Base-by-base conservation (phyloP, 495 filamentous ascomycete species). In the Aspergillus egyptiacus region DNA sequence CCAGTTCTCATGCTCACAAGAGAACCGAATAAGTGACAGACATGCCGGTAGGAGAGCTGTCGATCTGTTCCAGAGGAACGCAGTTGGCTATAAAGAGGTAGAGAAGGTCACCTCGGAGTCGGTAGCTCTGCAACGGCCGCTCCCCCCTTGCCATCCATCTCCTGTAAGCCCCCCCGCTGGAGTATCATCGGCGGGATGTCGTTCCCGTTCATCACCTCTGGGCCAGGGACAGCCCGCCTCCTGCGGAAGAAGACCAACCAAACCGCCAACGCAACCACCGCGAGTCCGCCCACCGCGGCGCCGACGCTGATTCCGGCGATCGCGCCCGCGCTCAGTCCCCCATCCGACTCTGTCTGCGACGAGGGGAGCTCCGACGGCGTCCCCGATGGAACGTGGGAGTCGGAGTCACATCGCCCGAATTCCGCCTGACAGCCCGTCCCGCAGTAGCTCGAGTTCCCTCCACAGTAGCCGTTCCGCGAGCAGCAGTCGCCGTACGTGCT, bases 291-390 rank as follows among this genome's bases (percentile, higher is more conserved):
- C 0, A 39, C 41, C 9, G 33, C 40, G 13, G 49, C 41, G 13
- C 41, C 49, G 5, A 52, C 40, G 10, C 33, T 23, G 24, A 52
- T 52, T 4, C 49, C 49, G 13, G 49, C 49, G 7, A 52, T 52
- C 2, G 49, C 49, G 5, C 49, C 40, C 13, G 7, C 40, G n/a
- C 49, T 39, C 23, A 52, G 27, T 1, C 40, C 40, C 1, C 22
- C 38, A 9, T 6, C 20, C n/a, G n/a, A n/a, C n/a, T n/a, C n/a
- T n/a, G n/a, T n/a, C n/a, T n/a, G n/a, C n/a, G n/a, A n/a, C n/a
- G n/a, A n/a, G n/a, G n/a, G n/a, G n/a, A n/a, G n/a, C n/a, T n/a
- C n/a, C n/a, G n/a, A n/a, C n/a, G n/a, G n/a, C n/a, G n/a, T n/a
- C n/a, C n/a, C n/a, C n/a, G n/a, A n/a, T n/a, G n/a, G n/a, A n/a